These are phyloP conservation scores for Starmera stellimalicola DNA, from an alignment of 1,139 yeast species.

Conservation along the genomic window DNA sequence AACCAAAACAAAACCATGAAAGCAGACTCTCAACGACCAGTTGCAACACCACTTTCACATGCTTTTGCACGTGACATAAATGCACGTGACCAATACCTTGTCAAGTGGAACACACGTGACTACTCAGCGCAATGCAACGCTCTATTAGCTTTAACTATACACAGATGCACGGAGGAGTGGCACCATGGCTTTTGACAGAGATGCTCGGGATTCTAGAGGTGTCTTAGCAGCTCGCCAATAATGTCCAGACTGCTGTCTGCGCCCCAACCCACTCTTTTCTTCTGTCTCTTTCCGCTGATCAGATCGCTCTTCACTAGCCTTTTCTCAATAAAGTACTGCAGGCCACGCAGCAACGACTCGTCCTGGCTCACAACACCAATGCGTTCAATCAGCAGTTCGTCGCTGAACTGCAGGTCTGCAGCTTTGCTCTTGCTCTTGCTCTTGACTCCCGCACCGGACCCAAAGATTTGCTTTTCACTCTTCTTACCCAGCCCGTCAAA, in stretches of 20 bases:
- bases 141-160: too few relatives aligned
- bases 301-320: slow-evolving; percentile 42
- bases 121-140: too few relatives aligned
- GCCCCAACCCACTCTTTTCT: slow-evolving; percentile 64
- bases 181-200: too few relatives aligned
- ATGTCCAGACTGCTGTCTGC: slow-evolving; percentile 44
- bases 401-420: slow-evolving; percentile 38
- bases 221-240: slow-evolving; percentile 36
- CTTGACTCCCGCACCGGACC: slow-evolving; percentile 28
- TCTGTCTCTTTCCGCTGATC: slow-evolving; percentile 50
- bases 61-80: too few relatives aligned
- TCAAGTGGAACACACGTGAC: too few relatives aligned
- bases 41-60: too few relatives aligned
- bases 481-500: slow-evolving; percentile 59
- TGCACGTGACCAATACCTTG: too few relatives aligned
- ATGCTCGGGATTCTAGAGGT: background rate
- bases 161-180: too few relatives aligned
- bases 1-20: too few relatives aligned
- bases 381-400: slow-evolving; percentile 42
- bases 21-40: too few relatives aligned
- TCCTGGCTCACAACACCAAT: slow-evolving; percentile 58
- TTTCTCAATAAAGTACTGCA: slow-evolving; percentile 57
- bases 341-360: slow-evolving; percentile 54
- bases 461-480: slow-evolving; percentile 44
- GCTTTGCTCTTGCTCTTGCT: slow-evolving; percentile 25